Evolutionary conservation across 768 basidiomycete species (phyloP).

Genomic region (Suillus variegatus): DNA sequence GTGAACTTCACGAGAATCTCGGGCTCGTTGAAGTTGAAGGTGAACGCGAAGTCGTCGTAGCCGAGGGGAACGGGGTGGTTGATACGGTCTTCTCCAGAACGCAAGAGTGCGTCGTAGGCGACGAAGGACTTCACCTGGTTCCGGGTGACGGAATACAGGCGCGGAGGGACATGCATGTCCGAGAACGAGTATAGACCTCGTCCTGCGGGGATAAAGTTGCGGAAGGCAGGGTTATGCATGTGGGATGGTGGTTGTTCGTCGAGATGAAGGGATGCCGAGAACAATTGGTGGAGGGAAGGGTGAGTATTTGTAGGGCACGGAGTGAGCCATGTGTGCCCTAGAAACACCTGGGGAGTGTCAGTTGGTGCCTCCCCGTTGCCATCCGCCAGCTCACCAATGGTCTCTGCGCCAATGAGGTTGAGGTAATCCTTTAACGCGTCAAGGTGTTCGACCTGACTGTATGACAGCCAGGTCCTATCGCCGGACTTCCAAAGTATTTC

Average conservation of each 20-base stretch:
- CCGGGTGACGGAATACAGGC: neutral
- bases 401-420: too few species aligned
- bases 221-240: neutral
- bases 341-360: neutral
- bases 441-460: too few species aligned
- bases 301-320: neutral
- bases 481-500: too few species aligned
- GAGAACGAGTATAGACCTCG: neutral
- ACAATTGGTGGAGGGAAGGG: too few species aligned
- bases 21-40: conserved; percentile 6
- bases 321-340: neutral
- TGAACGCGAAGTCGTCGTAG: neutral
- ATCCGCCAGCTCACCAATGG: neutral
- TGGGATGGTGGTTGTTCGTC: too few species aligned
- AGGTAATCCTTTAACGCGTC: too few species aligned
- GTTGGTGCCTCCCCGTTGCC: neutral
- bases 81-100: conserved; percentile 1
- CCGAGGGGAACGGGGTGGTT: neutral
- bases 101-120: neutral
- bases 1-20: neutral
- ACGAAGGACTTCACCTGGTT: conserved; percentile 2
- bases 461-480: too few species aligned
- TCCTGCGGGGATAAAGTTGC: neutral
- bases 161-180: neutral
- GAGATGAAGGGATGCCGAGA: too few species aligned